These are phyloP conservation scores for Talaromyces funiculosus DNA, from an alignment of 2,329 filamentous ascomycete species.

Conservation along the genomic window DNA sequence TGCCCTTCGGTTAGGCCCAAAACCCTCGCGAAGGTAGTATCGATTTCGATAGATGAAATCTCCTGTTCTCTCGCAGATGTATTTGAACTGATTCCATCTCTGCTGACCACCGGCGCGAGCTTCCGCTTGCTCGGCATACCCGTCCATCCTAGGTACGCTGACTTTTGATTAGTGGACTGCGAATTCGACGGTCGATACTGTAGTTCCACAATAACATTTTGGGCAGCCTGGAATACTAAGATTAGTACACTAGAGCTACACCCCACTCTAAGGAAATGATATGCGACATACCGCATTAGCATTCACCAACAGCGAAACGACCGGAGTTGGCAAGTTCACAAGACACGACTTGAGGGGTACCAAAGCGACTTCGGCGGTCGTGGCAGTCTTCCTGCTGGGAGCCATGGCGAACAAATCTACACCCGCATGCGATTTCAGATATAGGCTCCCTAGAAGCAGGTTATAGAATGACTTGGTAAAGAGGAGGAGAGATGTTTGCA, in stretches of 20 bases:
- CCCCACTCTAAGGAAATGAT: slow-evolving; percentile 3
- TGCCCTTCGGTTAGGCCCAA: slow-evolving; percentile 75
- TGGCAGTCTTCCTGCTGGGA: slow-evolving; percentile 48
- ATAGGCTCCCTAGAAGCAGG: not conserved
- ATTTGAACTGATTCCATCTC: slow-evolving; percentile 64
- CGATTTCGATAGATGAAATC: slow-evolving; percentile 72
- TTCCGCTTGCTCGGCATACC: slow-evolving; percentile 93
- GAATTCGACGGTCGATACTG: slow-evolving; percentile 58
- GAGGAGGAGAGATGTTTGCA: not conserved
- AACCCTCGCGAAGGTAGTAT: slow-evolving; percentile 73
- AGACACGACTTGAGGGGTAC: slow-evolving; percentile 89
- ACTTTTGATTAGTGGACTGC: slow-evolving; percentile 52
- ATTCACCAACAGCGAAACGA: slow-evolving; percentile 80
- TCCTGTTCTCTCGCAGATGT: slow-evolving; percentile 65
- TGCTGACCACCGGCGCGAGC: slow-evolving; percentile 64
- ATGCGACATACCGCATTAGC: slow-evolving; percentile 69
- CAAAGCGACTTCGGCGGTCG: slow-evolving; percentile 75
- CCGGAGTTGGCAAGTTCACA: slow-evolving; percentile 79
- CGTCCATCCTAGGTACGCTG: slow-evolving; percentile 90
- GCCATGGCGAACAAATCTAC: slow-evolving; percentile 28
- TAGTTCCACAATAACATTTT: slow-evolving; percentile 95
- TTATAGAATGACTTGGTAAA: not conserved
- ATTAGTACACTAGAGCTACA: slow-evolving; percentile 14
- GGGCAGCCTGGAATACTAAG: slow-evolving; percentile 60
- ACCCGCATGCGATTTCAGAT: not conserved